Base-by-base conservation (phyloP, 345 rosid species). In the Pelargonium nanum region DNA sequence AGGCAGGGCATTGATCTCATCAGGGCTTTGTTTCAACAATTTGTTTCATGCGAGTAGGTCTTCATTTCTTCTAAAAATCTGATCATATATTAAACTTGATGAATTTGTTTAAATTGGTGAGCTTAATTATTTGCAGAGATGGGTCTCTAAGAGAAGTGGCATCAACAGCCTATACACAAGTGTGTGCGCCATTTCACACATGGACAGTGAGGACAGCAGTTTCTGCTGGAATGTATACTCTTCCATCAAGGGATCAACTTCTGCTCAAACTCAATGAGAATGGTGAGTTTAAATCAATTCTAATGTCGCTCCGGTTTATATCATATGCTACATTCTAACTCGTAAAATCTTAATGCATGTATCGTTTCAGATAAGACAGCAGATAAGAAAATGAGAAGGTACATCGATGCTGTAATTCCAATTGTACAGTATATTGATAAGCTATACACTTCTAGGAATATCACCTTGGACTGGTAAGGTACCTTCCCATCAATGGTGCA, bases 1-100 rank as follows among this genome's bases (percentile, higher is more conserved):
- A 80, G 98, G 65, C 95, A 86, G 81, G 96, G 98, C 58, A 85
- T 88, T 62, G 98, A 88, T 58, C 90, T 88, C 68, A 79, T 91
- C 74, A 77, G 96, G 53, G 95, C 86, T 63, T 70, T 91, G 45
- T 88, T 91, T 25, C 83, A 85, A 61, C 81, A 86, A 21, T 91
- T 88, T 53, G 53, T 91, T 66, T 67, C 85, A 24, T 60, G 82
- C 0, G 71, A 79, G 89, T 83, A 78, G 0, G 75, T 57, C 55
- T 26, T 24, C 45, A n/a, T 5, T 23, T 19, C 32, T 34, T 4
- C 45, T 34, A n/a, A n/a, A n/a, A n/a, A n/a, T n/a, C n/a, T n/a
- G n/a, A n/a, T n/a, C n/a, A n/a, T n/a, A n/a, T n/a, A n/a, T n/a
- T n/a, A n/a, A 44, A 21, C 20, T 12, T 0, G 24, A 26, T 20